Percentiles rank a stretch among this genome's conserved stretches.
These are phyloP conservation scores for Colletotrichum sp. DNA, from an alignment of 2,329 filamentous ascomycete species.

Conservation along the genomic window DNA sequence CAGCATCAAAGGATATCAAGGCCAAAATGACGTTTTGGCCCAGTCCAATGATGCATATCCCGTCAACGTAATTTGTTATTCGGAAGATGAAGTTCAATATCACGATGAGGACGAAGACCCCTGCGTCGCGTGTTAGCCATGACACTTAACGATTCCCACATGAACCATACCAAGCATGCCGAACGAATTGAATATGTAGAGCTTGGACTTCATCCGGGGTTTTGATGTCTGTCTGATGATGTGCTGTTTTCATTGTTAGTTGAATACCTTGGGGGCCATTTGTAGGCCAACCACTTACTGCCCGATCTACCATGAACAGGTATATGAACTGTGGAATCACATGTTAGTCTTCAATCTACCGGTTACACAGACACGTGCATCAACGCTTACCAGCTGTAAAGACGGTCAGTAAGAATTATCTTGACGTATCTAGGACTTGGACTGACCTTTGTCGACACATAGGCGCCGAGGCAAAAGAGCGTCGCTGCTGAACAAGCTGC, in stretches of 20 bases:
- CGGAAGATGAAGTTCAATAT: constrained; percentile 16
- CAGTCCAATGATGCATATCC: constrained; percentile 5
- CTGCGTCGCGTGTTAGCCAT: neutral
- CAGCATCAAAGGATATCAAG: constrained; percentile 10
- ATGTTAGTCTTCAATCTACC: neutral
- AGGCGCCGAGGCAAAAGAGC: constrained; percentile 7
- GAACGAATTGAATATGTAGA: constrained; percentile 2
- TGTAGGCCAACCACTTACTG: neutral
- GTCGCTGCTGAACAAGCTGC: constrained; percentile 7
- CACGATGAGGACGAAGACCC: constrained; percentile 5
- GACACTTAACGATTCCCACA: too few relatives aligned
- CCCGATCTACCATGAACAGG: constrained; percentile 15
- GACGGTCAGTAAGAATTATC: neutral
- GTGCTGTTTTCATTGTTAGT: neutral
- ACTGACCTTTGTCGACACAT: constrained; percentile 11
- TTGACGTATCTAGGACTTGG: neutral
- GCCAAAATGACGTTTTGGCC: neutral
- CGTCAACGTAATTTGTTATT: neutral
- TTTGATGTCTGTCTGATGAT: constrained; percentile 13
- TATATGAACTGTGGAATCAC: constrained; percentile 5
- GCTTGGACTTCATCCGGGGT: neutral
- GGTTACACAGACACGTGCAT: neutral
- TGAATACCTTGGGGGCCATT: rapidly evolving
- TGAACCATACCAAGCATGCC: constrained; percentile 5
- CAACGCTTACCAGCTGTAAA: neutral